These are phyloP conservation scores for Arthrobotrys pseudoclavata DNA, from an alignment of 2,329 filamentous ascomycete genomes.

Conservation along the genomic window DNA sequence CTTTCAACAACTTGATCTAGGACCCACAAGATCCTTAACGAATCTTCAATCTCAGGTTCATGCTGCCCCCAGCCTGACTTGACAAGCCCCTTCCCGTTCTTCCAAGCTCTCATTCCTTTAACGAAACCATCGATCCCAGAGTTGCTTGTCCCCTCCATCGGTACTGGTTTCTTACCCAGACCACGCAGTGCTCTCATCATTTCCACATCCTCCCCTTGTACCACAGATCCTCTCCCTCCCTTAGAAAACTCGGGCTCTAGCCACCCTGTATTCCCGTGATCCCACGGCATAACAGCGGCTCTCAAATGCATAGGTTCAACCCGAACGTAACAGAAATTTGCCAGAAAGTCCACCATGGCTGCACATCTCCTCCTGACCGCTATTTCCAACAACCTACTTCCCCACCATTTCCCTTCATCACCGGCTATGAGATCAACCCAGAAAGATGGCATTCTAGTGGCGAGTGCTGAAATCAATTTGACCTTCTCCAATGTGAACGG, in stretches of 20 bases:
- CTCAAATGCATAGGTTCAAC: conserved; percentile 23
- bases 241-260: conserved; percentile 30
- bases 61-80: conserved; percentile 22
- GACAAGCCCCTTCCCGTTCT: background rate
- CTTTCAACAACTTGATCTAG: conserved; percentile 20
- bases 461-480: conserved; percentile 7
- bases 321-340: conserved; percentile 1
- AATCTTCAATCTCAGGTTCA: conserved; percentile 26
- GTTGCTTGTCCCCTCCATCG: background rate
- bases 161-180: background rate
- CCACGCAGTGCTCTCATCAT: conserved; percentile 6
- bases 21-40: conserved; percentile 32
- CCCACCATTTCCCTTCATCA: conserved; percentile 11
- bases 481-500: conserved; percentile 34
- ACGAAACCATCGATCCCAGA: conserved; percentile 6
- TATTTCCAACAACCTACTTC: conserved; percentile 18
- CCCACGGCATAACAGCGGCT: conserved; percentile 23
- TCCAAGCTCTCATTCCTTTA: conserved; percentile 20
- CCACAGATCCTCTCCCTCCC: background rate
- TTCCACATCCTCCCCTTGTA: conserved; percentile 13
- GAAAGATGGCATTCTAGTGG: conserved; percentile 20
- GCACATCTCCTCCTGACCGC: conserved; percentile 35
- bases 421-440: conserved; percentile 4
- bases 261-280: conserved; percentile 20
- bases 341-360: conserved; percentile 38